Evolutionary conservation across 371 early-diverging fungal genomes (phyloP).

Genomic region (Apophysomyces variabilis): DNA sequence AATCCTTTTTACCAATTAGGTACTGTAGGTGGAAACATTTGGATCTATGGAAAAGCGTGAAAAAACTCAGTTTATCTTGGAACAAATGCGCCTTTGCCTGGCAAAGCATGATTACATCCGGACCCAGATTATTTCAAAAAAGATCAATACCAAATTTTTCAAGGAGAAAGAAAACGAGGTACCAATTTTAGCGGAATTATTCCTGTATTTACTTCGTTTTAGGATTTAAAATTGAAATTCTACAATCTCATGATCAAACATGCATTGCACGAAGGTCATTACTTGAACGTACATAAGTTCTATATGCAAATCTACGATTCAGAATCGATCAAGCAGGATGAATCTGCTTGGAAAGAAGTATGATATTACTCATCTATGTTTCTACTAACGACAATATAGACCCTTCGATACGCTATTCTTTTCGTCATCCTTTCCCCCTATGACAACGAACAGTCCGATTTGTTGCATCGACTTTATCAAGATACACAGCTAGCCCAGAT

Average conservation of each 20-base stretch:
- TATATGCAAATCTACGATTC: conserved; percentile 91
- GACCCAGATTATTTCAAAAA: conserved; percentile 91
- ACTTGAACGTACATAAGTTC: conserved; percentile 89
- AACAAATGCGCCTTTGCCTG: conserved; percentile 96
- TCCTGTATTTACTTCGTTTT: conserved; percentile 2
- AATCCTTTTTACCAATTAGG: not conserved
- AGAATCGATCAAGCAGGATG: conserved; percentile 77
- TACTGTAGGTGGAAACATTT: conserved; percentile 89
- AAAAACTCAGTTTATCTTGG: conserved; percentile 97
- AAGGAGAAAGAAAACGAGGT: conserved; percentile 81
- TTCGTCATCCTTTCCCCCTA: conserved; percentile 91
- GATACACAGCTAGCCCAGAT: conserved; percentile 82
- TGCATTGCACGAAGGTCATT: conserved; percentile 89
- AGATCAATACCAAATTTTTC: conserved; percentile 94
- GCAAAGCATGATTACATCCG: conserved; percentile 91
- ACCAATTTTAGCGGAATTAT: conserved; percentile 7
- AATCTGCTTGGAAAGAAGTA: conserved; percentile 79
- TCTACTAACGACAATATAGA: conserved; percentile 26
- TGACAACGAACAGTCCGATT: conserved; percentile 95
- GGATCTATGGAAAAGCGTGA: conserved; percentile 98
- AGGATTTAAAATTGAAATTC: conserved; percentile 94
- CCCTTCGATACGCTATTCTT: conserved; percentile 79
- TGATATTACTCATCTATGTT: conserved; percentile 11
- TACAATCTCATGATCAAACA: conserved; percentile 95
- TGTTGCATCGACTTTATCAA: conserved; percentile 82